Evolutionary conservation across 495 filamentous ascomycete genomes (phyloP).

Genomic region (Aspergillus biplanus): DNA sequence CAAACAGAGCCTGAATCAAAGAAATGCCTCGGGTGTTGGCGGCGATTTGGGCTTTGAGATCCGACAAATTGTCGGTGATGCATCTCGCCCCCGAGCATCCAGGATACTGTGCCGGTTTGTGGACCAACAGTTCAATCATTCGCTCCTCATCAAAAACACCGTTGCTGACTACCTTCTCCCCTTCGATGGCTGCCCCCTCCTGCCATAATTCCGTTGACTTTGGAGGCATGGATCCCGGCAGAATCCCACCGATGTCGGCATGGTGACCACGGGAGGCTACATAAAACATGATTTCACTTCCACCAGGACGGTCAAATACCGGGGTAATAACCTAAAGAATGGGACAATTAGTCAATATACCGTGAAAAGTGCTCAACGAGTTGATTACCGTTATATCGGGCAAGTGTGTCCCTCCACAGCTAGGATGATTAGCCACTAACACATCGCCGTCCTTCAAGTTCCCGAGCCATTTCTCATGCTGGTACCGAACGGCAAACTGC

Average conservation of each 20-base stretch:
- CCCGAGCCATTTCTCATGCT: slow-evolving; percentile 89
- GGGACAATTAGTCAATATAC: not conserved
- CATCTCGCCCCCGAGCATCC: slow-evolving; percentile 91
- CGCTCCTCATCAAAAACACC: slow-evolving; percentile 88
- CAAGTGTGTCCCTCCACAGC: slow-evolving; percentile 85
- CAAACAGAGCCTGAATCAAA: slow-evolving; percentile 81
- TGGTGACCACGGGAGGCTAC: slow-evolving; percentile 95
- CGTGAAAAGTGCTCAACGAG: not conserved
- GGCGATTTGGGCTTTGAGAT: slow-evolving; percentile 93
- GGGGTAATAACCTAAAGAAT: slow-evolving; percentile 66
- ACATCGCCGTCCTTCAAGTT: slow-evolving; percentile 92
- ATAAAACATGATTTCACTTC: slow-evolving; percentile 92
- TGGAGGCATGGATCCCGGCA: slow-evolving; percentile 96
- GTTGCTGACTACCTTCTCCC: slow-evolving; percentile 90
- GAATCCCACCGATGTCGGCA: slow-evolving; percentile 94
- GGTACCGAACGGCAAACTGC: slow-evolving; percentile 89
- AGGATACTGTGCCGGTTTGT: slow-evolving; percentile 81
- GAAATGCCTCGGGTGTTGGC: slow-evolving; percentile 96
- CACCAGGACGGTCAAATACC: slow-evolving; percentile 69
- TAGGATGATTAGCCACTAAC: slow-evolving; percentile 93
- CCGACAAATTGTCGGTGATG: slow-evolving; percentile 91
- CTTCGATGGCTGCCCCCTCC: slow-evolving; percentile 92
- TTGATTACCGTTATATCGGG: slow-evolving; percentile 83
- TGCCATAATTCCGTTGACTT: slow-evolving; percentile 92
- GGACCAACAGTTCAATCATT: slow-evolving; percentile 79